These are phyloP conservation scores for Candida manassasensis DNA, from an alignment of 805 yeast genomes.

Conservation along the genomic window DNA sequence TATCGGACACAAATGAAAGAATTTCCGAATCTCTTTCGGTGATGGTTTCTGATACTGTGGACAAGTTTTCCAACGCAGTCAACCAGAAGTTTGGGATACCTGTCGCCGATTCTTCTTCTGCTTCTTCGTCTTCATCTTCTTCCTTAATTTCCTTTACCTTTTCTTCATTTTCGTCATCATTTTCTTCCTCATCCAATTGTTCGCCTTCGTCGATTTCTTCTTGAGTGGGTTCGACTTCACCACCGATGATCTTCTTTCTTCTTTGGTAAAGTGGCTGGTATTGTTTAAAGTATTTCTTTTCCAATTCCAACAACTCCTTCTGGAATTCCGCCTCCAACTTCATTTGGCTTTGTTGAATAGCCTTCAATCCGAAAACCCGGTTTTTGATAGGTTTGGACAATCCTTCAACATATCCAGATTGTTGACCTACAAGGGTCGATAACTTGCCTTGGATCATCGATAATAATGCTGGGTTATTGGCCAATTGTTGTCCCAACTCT, in stretches of 20 bases:
- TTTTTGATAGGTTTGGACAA: slow-evolving; percentile 70
- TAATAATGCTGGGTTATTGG: slow-evolving; percentile 76
- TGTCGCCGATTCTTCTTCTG: slow-evolving; percentile 34
- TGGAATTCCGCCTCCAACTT: slow-evolving; percentile 88
- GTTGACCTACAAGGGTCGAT: slow-evolving; percentile 77
- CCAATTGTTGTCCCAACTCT: slow-evolving; percentile 47
- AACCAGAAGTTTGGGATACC: slow-evolving; percentile 97
- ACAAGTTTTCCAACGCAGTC: slow-evolving; percentile 86
- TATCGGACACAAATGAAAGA: slow-evolving; percentile 59
- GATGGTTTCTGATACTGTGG: slow-evolving; percentile 75
- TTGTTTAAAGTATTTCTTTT: slow-evolving; percentile 66
- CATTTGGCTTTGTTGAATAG: slow-evolving; percentile 74
- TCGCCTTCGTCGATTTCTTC: slow-evolving; percentile 80
- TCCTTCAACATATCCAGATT: slow-evolving; percentile 77
- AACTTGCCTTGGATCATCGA: slow-evolving; percentile 88
- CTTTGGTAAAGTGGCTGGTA: slow-evolving; percentile 73
- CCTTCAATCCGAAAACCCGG: slow-evolving; percentile 77
- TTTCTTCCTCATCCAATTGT: slow-evolving; percentile 53
- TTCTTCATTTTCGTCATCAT: slow-evolving; percentile 20
- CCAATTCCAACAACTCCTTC: slow-evolving; percentile 79
- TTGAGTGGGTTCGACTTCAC: slow-evolving; percentile 68
- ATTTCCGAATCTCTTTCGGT: slow-evolving; percentile 89
- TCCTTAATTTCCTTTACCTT: slow-evolving; percentile 35
- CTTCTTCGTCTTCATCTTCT: slow-evolving; percentile 41
- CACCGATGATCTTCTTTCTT: slow-evolving; percentile 69